Base-by-base conservation (phyloP, 2,329 filamentous ascomycete species). In the Sporothrix pallida region DNA sequence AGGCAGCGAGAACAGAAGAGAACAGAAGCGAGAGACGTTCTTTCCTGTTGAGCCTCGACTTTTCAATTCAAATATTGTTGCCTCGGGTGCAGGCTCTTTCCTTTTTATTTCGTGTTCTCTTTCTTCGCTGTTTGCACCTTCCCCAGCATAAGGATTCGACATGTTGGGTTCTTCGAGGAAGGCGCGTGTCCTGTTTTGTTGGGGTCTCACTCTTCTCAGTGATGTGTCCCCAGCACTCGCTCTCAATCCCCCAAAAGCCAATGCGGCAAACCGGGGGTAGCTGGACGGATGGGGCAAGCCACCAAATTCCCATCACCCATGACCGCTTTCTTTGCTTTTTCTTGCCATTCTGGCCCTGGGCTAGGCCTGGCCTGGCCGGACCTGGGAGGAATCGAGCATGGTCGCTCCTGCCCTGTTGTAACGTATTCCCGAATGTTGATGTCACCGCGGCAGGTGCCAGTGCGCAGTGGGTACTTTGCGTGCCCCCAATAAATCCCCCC, bases 101-200 rank as follows among this genome's bases (percentile, higher is more conserved):
- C 37, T 44, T 20, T 63, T 44, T 20, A 44, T 63, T 63, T 12
- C 31, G 58, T 42, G 60, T 20, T 6, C 60, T 63, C 60, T 63
- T 8, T n/a, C 13, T 8, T 56, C 9, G 52, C 52, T n/a, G 60
- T 8, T 23, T 42, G n/a, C 60, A 67, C 42, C 46, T 50, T 26
- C 63, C 62, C 46, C 46, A 68, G 65, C 46, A 20, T 65, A n/a
- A 67, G 42, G 42, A 26, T 48, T 48, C 10, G 26, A 48, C 62
- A 13, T 67, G 62, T 67, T 67, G 62, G 13, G 56, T 60, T 37
- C 31, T 37, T 37, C n/a, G 26, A 48, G n/a, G 60, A 37, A 65
- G 60, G 65, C 65, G 65, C 65, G 65, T 44, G 67, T 37, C 50
- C 48, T 23, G 17, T 70, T 70, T 70, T 70, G 67, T 70, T 70